phyloP scores from a whole-genome alignment of 768 basidiomycete genomes.

The Suillus variegatus region DNA sequence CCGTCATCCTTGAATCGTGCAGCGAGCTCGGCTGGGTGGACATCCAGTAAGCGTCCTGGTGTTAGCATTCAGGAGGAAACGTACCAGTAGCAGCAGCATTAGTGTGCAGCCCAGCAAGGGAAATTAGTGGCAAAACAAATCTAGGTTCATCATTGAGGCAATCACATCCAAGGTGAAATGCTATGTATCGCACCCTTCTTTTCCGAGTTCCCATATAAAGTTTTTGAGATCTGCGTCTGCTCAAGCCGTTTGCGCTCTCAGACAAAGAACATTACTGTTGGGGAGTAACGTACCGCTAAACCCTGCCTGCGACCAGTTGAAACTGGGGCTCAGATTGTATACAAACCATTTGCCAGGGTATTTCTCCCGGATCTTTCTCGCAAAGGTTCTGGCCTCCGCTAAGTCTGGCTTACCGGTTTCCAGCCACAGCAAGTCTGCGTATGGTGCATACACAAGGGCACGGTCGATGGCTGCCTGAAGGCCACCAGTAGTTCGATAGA shows the following conservation, averaged over 20 bases:
- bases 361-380: slow-evolving; percentile 68
- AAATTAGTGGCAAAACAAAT: slow-evolving; percentile 87
- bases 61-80: slow-evolving; percentile 15
- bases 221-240: slow-evolving; percentile 73
- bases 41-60: background rate
- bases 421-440: slow-evolving; percentile 89
- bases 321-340: slow-evolving; percentile 92
- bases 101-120: slow-evolving; percentile 87
- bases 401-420: slow-evolving; percentile 91
- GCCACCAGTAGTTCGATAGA: slow-evolving; percentile 85
- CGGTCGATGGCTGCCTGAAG: slow-evolving; percentile 82
- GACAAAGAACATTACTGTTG: background rate
- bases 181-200: slow-evolving; percentile 65
- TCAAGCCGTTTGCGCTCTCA: slow-evolving; percentile 6
- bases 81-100: slow-evolving; percentile 76
- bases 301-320: slow-evolving; percentile 88
- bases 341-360: slow-evolving; percentile 81
- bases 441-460: slow-evolving; percentile 76
- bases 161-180: background rate
- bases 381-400: slow-evolving; percentile 75
- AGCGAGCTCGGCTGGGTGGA: slow-evolving; percentile 70
- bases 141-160: slow-evolving; percentile 37
- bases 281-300: slow-evolving; percentile 54
- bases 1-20: slow-evolving; percentile 81
- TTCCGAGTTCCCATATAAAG: slow-evolving; percentile 88